phyloP scores from a whole-genome alignment of 2,329 filamentous ascomycete genomes.

The Botrytis elliptica region DNA sequence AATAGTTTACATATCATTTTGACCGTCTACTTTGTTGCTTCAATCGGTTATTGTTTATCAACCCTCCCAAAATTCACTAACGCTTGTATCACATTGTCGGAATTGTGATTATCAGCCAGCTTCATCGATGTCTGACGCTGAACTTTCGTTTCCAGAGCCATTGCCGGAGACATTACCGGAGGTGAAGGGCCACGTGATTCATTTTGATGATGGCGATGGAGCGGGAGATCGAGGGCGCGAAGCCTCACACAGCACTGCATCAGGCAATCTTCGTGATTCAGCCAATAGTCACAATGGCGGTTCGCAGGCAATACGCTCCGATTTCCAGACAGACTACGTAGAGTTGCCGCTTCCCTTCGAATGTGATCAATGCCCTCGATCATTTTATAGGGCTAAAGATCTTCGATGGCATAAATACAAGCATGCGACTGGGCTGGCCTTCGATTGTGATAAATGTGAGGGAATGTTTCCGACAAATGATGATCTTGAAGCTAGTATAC shows the following conservation, averaged over 20 bases:
- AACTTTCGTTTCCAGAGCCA: background rate
- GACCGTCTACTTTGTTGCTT: background rate
- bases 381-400: background rate
- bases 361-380: background rate
- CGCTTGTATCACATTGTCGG: background rate
- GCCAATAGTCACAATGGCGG: background rate
- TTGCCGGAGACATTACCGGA: background rate
- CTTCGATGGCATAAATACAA: conserved; percentile 9
- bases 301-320: background rate
- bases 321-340: background rate
- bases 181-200: background rate
- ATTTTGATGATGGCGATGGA: no score
- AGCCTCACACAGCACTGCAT: background rate
- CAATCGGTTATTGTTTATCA: background rate
- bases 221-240: background rate
- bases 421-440: background rate
- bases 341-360: background rate
- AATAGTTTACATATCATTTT: background rate
- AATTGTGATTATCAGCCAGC: background rate
- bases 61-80: background rate
- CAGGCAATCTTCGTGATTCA: background rate
- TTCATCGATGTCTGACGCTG: background rate
- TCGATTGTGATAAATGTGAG: conserved; percentile 2
- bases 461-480: conserved; percentile 7
- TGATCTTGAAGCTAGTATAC: conserved; percentile 8